A percentile compares a stretch with the other conserved stretches of the same genome.
Evolutionary conservation across 345 rosid genomes (phyloP).

Genomic region (Draba incana): DNA sequence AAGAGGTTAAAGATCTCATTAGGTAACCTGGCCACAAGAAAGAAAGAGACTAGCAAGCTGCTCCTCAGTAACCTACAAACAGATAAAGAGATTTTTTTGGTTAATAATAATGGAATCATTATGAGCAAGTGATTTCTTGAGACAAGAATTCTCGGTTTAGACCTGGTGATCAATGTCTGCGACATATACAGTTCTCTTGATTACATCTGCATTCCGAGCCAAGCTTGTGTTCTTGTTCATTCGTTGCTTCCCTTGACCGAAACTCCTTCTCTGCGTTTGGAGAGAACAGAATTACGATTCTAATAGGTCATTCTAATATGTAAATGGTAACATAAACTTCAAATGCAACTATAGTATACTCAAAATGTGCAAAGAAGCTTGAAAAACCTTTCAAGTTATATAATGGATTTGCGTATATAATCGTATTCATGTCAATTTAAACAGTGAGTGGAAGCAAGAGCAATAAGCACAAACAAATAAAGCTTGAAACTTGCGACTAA

Average conservation of each 20-base stretch:
- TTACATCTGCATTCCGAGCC: constrained; percentile 38
- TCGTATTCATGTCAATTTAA: too few relatives aligned
- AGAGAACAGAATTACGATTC: too few relatives aligned
- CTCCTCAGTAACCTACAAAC: constrained; percentile 82
- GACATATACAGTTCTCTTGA: constrained; percentile 36
- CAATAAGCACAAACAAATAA: too few relatives aligned
- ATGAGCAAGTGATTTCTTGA: not conserved
- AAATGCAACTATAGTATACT: too few relatives aligned
- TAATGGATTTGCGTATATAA: too few relatives aligned
- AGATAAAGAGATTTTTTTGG: not conserved
- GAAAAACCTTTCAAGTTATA: too few relatives aligned
- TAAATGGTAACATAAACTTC: too few relatives aligned
- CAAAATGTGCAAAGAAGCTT: too few relatives aligned
- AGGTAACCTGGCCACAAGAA: constrained; percentile 75
- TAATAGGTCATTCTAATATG: too few relatives aligned
- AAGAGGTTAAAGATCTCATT: constrained; percentile 8
- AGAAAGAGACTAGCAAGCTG: constrained; percentile 88
- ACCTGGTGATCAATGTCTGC: constrained; percentile 39
- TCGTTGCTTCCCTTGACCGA: constrained; percentile 63
- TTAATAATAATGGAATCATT: not conserved
- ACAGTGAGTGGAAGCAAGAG: too few relatives aligned
- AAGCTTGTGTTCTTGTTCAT: constrained; percentile 59
- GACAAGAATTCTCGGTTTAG: not conserved
- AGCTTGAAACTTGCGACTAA: too few relatives aligned
- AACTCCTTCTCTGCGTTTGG: constrained; percentile 58